Conservation (phyloP, 2,329 filamentous ascomycete genomes). For the Rachicladosporium sp. region DNA sequence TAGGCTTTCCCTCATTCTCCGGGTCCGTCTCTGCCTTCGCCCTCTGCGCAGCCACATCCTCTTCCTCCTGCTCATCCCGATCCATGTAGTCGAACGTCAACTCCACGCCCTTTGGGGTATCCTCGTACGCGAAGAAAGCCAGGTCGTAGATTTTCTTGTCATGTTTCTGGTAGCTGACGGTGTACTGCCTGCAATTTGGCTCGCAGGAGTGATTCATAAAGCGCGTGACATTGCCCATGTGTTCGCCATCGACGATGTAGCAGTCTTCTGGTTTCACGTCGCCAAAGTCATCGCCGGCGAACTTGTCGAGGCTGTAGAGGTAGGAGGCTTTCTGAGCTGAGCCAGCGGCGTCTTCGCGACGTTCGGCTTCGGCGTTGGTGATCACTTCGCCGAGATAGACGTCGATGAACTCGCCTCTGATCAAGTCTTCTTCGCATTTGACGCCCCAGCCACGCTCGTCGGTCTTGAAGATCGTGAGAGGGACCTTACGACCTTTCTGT, state of each 20-base stretch:
- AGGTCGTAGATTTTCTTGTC: conserved; percentile 65
- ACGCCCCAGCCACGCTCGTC: conserved; percentile 67
- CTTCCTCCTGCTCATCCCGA: conserved; percentile 38
- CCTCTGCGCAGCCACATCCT: conserved; percentile 15
- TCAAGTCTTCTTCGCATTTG: conserved; percentile 50
- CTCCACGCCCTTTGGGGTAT: conserved; percentile 55
- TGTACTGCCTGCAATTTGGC: conserved; percentile 69
- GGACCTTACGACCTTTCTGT: conserved; percentile 57
- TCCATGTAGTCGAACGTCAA: conserved; percentile 72
- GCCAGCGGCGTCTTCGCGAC: conserved; percentile 47
- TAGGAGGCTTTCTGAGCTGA: conserved; percentile 59
- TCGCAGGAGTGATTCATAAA: conserved; percentile 79
- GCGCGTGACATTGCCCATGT: conserved; percentile 63
- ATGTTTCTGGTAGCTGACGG: conserved; percentile 63
- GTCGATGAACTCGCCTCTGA: conserved; percentile 66
- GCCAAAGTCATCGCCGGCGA: conserved; percentile 41
- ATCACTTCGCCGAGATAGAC: conserved; percentile 56
- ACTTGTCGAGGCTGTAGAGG: conserved; percentile 73
- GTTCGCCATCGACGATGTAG: conserved; percentile 52
- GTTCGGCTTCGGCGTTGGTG: conserved; percentile 46
- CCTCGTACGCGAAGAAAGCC: conserved; percentile 58
- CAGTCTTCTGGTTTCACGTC: conserved; percentile 14
- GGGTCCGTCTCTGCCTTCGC: conserved; percentile 36
- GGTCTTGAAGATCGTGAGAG: conserved; percentile 68
- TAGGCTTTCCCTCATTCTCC: conserved; percentile 31